Base-by-base conservation (phyloP, 495 filamentous ascomycete genomes). In the Lasiosphaeriaceae sp. region DNA sequence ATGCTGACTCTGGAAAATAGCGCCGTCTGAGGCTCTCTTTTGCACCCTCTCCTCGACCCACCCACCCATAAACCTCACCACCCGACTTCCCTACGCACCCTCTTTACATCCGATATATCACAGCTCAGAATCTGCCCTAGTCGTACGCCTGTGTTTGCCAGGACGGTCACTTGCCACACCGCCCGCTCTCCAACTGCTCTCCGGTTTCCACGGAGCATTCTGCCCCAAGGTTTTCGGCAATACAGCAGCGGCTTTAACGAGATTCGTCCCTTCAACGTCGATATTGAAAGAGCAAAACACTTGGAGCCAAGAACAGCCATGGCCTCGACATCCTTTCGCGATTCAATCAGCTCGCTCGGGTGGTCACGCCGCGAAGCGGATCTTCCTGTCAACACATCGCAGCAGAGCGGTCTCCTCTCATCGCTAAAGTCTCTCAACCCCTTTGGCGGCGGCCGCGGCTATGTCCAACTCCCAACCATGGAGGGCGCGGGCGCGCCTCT, bases 291-390 rank as follows among this genome's bases (percentile, higher is more conserved):
- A 55, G 41, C 58, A 12, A 20, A 22, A 26, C 2, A 16, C 16
- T 17, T 52, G 14, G 9, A 26, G 20, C 14, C 22, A 26, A 44
- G 7, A 14, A 16, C 11, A 23, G 11, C 55, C 62, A 98, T 98
- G 94, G 90, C 94, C 37, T 92, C 92, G 57, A 77, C 84, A 55
- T 89, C 90, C 9, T 97, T 98, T 74, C 83, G 92, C 58, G 89
- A 96, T 69, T 93, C 88, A 21, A 90, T 97, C 82, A 96, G 91
- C 77, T 92, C 90, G 34, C 75, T 98, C 58, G 94, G 94, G 23
- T 98, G 94, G 94, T 88, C 90, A 64, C 87, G 94, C 51, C 84
- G 94, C 64, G 89, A 94, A 45, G 76, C 83, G 52, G 90, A 95
- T 65, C 68, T 88, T 26, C 89, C 91, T 53, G 88, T 86, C 58